Conservation (phyloP, 164 flowering plant species). For the Cinnamomum chago region DNA sequence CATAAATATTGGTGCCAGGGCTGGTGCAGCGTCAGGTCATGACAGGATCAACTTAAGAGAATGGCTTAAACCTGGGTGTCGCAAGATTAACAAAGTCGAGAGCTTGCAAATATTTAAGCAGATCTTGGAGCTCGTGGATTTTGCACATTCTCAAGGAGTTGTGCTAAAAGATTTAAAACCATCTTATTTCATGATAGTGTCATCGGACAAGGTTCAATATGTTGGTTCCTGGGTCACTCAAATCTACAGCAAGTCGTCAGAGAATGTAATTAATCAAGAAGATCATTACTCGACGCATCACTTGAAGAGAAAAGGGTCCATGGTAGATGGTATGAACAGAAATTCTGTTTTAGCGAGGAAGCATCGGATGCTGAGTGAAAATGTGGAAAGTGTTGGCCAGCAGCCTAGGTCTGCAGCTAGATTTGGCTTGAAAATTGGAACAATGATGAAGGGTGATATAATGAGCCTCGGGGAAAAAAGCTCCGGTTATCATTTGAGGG, state of each 20-base stretch:
- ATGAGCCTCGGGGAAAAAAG: constrained; percentile 14
- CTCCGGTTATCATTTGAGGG: constrained; percentile 17
- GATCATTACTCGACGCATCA: constrained; percentile 12
- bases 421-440: constrained; percentile 25
- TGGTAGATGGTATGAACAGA: constrained; percentile 22
- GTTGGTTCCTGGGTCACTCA: constrained; percentile 33
- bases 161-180: constrained; percentile 58
- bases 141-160: constrained; percentile 61
- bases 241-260: constrained; percentile 20
- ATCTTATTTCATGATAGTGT: constrained; percentile 60
- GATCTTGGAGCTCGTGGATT: constrained; percentile 60
- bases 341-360: constrained; percentile 24
- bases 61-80: constrained; percentile 47
- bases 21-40: constrained; percentile 13
- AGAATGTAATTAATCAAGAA: constrained; percentile 23
- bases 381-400: constrained; percentile 16
- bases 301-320: constrained; percentile 35
- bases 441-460: constrained; percentile 12
- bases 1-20: constrained; percentile 14
- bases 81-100: constrained; percentile 43
- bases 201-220: constrained; percentile 50
- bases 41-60: constrained; percentile 61
- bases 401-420: constrained; percentile 31
- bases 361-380: constrained; percentile 43
- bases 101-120: constrained; percentile 59